Conservation (phyloP, 257 asterid species). For the Leptodermis oblonga region DNA sequence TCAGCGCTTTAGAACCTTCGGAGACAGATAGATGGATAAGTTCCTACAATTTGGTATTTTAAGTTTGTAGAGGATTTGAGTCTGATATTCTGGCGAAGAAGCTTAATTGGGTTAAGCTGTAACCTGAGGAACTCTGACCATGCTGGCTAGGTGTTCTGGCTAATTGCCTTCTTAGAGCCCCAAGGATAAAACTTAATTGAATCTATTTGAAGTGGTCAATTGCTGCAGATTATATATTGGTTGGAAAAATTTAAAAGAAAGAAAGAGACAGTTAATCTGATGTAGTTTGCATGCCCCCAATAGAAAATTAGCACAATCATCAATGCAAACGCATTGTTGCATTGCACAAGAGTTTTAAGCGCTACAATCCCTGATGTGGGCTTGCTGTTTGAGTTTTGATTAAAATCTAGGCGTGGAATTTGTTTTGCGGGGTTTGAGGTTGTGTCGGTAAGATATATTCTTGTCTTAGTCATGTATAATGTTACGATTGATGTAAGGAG, state of each 20-base stretch:
- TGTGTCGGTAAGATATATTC: too few species aligned
- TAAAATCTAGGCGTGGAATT: neutral
- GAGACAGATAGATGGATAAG: neutral
- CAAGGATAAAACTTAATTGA: neutral
- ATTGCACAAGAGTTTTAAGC: neutral
- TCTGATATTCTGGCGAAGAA: too few species aligned
- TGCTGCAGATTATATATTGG: neutral
- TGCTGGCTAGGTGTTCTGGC: neutral
- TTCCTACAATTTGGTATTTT: neutral
- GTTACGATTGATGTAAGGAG: constrained; percentile 7
- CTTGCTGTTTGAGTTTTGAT: neutral
- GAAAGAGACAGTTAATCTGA: neutral
- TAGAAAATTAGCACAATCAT: neutral
- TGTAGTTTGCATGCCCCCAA: neutral
- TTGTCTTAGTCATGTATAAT: neutral
- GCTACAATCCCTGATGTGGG: neutral
- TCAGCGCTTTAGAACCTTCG: neutral
- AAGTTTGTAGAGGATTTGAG: neutral
- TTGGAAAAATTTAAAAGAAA: neutral
- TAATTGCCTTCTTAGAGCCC: neutral
- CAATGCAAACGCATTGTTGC: neutral
- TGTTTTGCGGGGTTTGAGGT: too few species aligned
- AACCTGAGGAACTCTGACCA: neutral
- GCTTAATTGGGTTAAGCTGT: too few species aligned
- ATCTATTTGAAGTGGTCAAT: neutral